These are phyloP conservation scores for Lachnellula hyalina DNA, from an alignment of 2,329 filamentous ascomycete species.

Conservation along the genomic window DNA sequence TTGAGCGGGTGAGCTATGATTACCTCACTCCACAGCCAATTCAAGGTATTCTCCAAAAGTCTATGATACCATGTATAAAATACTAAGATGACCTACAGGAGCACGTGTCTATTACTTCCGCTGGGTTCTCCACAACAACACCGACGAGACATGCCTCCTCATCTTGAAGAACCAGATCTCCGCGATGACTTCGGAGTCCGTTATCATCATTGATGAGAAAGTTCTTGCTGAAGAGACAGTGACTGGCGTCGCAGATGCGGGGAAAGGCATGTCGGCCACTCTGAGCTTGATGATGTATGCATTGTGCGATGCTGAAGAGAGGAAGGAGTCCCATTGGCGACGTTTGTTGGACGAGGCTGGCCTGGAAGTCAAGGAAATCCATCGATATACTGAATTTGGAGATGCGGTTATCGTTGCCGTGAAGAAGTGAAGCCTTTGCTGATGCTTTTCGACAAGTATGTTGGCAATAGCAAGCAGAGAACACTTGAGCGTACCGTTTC, in stretches of 20 bases:
- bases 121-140: constrained; percentile 27
- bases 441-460: too few species aligned
- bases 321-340: constrained; percentile 24
- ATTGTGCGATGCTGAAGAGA: constrained; percentile 26
- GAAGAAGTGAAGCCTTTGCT: too few species aligned
- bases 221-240: background rate
- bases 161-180: constrained; percentile 19
- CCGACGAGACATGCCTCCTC: constrained; percentile 21
- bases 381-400: constrained; percentile 21
- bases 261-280: background rate
- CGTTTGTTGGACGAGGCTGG: constrained; percentile 18
- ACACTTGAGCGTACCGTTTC: too few species aligned
- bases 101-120: constrained; percentile 28
- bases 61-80: background rate
- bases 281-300: constrained; percentile 25
- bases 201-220: constrained; percentile 5
- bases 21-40: constrained; percentile 19
- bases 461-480: too few species aligned
- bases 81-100: constrained; percentile 2
- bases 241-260: too few species aligned
- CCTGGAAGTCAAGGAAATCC: constrained; percentile 20
- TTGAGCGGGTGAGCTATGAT: constrained; percentile 25
- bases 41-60: constrained; percentile 17
- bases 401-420: constrained; percentile 20
- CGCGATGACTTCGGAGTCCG: background rate